Conservation (phyloP, 2,329 filamentous ascomycete genomes). For the Pseudopyrenochaeta lycopersici region DNA sequence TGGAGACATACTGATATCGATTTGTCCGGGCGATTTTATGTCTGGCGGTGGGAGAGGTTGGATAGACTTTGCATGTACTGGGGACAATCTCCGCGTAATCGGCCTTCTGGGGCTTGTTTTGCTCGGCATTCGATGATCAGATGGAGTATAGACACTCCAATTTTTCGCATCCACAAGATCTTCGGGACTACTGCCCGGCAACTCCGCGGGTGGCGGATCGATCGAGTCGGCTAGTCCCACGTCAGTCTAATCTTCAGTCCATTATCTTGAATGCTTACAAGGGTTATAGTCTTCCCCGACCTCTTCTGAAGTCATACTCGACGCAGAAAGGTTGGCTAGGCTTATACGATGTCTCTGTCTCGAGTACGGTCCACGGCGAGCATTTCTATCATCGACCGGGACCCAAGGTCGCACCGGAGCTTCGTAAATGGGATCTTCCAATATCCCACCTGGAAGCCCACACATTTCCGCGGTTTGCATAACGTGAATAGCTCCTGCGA, state of each 20-base stretch:
- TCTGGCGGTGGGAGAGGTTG: not conserved
- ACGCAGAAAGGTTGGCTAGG: constrained; percentile 31
- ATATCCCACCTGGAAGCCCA: constrained; percentile 10
- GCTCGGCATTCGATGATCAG: not conserved
- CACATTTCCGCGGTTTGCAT: constrained; percentile 31
- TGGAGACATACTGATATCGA: constrained; percentile 4
- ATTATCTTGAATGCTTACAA: constrained; percentile 15
- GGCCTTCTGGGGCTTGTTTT: not conserved
- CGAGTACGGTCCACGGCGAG: constrained; percentile 33
- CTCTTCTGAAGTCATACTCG: constrained; percentile 30
- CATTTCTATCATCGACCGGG: constrained; percentile 11
- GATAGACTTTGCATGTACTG: constrained; percentile 5
- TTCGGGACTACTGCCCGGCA: constrained; percentile 40
- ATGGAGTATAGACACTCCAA: constrained; percentile 15
- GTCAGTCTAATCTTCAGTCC: constrained; percentile 5
- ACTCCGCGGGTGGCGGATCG: constrained; percentile 29
- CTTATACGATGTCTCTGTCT: constrained; percentile 29
- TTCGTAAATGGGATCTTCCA: constrained; percentile 27
- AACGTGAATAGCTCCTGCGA: constrained; percentile 34
- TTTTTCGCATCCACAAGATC: constrained; percentile 22
- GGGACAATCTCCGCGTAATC: not conserved
- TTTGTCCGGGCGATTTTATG: not conserved
- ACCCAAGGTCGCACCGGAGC: constrained; percentile 33
- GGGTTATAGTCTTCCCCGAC: constrained; percentile 15
- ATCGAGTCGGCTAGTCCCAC: constrained; percentile 15